A percentile compares a stretch with the other conserved stretches of the same genome.
Evolutionary conservation across 768 basidiomycete genomes (phyloP).

Genomic region (Ephemerocybe angulata): DNA sequence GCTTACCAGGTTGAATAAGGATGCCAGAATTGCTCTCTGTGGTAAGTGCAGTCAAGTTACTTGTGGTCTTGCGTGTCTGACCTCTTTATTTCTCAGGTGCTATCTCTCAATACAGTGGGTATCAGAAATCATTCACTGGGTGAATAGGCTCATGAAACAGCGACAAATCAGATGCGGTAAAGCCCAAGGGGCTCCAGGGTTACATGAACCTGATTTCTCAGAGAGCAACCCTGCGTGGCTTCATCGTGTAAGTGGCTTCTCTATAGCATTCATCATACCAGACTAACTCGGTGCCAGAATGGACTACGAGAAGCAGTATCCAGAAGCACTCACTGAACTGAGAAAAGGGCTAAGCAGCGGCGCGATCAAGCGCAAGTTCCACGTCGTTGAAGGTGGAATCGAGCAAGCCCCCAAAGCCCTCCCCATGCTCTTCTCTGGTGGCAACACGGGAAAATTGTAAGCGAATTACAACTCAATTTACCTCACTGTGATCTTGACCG

Average conservation of each 20-base stretch:
- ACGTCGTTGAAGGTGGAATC: slow-evolving; percentile 68
- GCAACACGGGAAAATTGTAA: slow-evolving; percentile 75
- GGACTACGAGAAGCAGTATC: slow-evolving; percentile 66
- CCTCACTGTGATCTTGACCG: slow-evolving; percentile 5
- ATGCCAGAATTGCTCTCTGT: slow-evolving; percentile 77
- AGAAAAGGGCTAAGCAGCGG: slow-evolving; percentile 58
- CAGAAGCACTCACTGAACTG: slow-evolving; percentile 55
- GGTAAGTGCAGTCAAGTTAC: slow-evolving; percentile 43
- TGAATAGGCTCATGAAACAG: neutral
- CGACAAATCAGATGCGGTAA: slow-evolving; percentile 43
- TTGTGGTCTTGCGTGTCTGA: neutral
- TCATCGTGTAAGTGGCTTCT: slow-evolving; percentile 57
- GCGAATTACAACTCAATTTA: slow-evolving; percentile 15
- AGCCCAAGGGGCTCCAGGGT: slow-evolving; percentile 62
- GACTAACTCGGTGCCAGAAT: slow-evolving; percentile 41
- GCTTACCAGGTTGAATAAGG: slow-evolving; percentile 67
- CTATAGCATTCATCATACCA: neutral
- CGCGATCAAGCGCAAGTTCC: slow-evolving; percentile 75
- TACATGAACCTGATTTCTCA: slow-evolving; percentile 71
- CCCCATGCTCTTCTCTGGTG: slow-evolving; percentile 68
- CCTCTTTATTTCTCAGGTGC: slow-evolving; percentile 46
- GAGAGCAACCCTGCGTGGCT: slow-evolving; percentile 80
- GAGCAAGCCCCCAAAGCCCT: slow-evolving; percentile 71
- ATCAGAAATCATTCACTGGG: neutral
- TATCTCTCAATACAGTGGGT: slow-evolving; percentile 79